Evolutionary conservation across 2,329 filamentous ascomycete genomes (phyloP), one percentile per base, ranked within the genome.

Genomic region (Fusarium neocosmosporiellum): DNA sequence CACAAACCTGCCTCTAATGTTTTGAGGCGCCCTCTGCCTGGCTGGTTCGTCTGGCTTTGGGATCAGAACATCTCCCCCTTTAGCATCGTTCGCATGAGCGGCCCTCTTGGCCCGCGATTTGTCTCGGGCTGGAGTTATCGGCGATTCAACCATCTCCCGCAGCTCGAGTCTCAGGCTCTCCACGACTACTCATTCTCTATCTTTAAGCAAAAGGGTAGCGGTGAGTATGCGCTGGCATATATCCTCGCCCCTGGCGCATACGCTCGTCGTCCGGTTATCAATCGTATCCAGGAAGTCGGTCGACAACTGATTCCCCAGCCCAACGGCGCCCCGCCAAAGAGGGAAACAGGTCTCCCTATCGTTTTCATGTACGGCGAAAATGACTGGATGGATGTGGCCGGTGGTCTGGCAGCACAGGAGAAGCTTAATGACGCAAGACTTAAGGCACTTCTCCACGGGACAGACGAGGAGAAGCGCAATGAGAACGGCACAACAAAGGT

Each of bases 311-410:
- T 89, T 67, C 75, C 77, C 57, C 77, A 77, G 4, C 65, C 78
- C 7, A 73, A 79, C 9, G 76, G 76, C 27, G 71, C 67, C 9
- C 68, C 73, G 11, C 65, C 75, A 18, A 65, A 77, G 43, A 82
- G 80, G 65, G 88, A 90, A 76, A 93, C 88, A 0, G 95, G 95
- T 2, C 86, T 95, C 58, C 96, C 96, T 0, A 86, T 98, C 34
- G 89, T 98, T 10, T 89, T 99, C 80, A 95, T 98, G 93, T 99
- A 99, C 80, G 96, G 96, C 71, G 95, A 98, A 77, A 92, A 96
- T 78, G 96, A 99, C 85, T 99, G 96, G 96, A 99, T 99, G 96
- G 96, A 99, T 75, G 91, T 96, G 10, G 90, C 91, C 0, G 96
- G 95, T 31, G 96, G 96, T 0, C 90, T 91, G 54, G 94, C 93